Evolutionary conservation across 2,329 filamentous ascomycete genomes (phyloP), one percentile per base, ranked within the genome.

Genomic region (Microascus cirrosus): DNA sequence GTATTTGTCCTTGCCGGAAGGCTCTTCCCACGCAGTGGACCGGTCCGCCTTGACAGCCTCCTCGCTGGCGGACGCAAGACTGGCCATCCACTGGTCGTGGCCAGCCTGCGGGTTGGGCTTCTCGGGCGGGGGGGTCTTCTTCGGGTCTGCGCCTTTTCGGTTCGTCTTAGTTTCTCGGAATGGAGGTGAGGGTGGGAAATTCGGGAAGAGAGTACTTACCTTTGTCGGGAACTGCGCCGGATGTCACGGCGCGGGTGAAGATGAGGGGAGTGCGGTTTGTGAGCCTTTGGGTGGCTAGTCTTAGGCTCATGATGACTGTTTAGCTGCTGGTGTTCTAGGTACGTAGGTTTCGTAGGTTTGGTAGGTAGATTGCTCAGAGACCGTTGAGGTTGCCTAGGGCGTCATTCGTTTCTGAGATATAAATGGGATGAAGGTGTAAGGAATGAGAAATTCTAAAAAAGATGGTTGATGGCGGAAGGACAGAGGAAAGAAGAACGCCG

Each of bases 21-120:
- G 28, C 28, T 71, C 64, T 12, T 39, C 36, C 36, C 36, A 39
- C 36, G 36, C 36, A 2, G 42, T n/a, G 42, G 20, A n/a, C 34
- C 81, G 81, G 68, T 87, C 87, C 48, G 84, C 87, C 74, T 82
- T 85, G 71, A 94, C 78, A 64, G 82, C 83, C 69, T 89, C 87
- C 76, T 95, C 90, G 71, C 86, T 89, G 71, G 90, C 83, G 55
- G 84, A 88, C 2, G 89, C 89, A 55, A 95, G 77, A 69, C 87
- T 84, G 24, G 86, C 78, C 73, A 88, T 87, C 89, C 90, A 94
- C 68, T 90, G 79, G 57, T 78, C 85, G 63, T 58, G 55, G 58
- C 59, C 57, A 62, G 24, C 35, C 42, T 56, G 28, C 25, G 28
- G n/a, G 18, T 22, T 36, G 24, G 45, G 36, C 25, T 48, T 20